Base-by-base conservation (phyloP, 768 basidiomycete species). In the Hygrophoropsis aurantiaca region DNA sequence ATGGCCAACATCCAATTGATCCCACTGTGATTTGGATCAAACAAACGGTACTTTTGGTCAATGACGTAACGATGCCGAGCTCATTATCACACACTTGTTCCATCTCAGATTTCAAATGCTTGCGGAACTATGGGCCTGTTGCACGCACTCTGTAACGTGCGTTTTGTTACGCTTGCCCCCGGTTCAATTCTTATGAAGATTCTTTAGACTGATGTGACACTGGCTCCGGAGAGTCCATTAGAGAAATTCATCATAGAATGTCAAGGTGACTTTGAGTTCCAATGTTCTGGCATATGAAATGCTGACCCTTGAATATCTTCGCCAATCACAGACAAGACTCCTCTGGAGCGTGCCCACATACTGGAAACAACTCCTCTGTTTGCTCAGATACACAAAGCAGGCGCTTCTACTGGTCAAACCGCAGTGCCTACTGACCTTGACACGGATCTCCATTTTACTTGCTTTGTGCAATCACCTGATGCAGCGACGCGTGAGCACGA, bases 101-200 rank as follows among this genome's bases (percentile, higher is more conserved):
- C 26, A n/a, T n/a, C 15, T 20, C 47, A 90, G 87, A 91, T 91
- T 47, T 64, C 73, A 4, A 93, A 93, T 56, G 90, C 91, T 0
- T 93, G 91, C 58, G 92, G 92, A 3, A 92, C 91, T 0, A 93
- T 94, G 62, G 91, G 84, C 0, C 73, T 94, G 15, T 74, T 94
- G 5, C 92, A 94, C 56, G 81, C 90, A 9, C 67, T 97, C 36
- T 80, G 82, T 18, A 97, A 97, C 60, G 87, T 92, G 50, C 52
- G 80, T 13, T 20, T 46, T 25, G 46, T 46, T 50, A 11, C 21
- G 13, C 54, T 44, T 9, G 15, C 34, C 25, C 30, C 11, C 35
- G 13, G 30, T 23, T 23, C 40, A 45, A 36, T 46, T 27, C 20
- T 21, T 18, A 26, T 19, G 8, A 24, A 25, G 11, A 23, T 46